phyloP scores from a whole-genome alignment of 805 yeast genomes.

The Metschnikowia vanudenii region DNA sequence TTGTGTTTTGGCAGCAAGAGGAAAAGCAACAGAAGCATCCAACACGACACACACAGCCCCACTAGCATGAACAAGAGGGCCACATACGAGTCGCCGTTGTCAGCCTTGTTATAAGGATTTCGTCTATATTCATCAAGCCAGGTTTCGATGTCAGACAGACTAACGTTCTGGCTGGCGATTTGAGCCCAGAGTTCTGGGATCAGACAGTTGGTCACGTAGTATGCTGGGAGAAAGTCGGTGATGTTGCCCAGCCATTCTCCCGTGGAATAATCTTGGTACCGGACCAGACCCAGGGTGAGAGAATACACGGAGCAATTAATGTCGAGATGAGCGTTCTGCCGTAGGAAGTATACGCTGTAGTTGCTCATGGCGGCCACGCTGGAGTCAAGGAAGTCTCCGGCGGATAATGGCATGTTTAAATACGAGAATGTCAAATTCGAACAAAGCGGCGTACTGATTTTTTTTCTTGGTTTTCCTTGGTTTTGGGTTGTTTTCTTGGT shows the following conservation, averaged over 20 bases:
- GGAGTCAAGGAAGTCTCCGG: not conserved
- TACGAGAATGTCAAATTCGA: not conserved
- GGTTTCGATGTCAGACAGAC: constrained; percentile 11
- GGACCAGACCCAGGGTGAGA: constrained; percentile 33
- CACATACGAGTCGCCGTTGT: constrained; percentile 42
- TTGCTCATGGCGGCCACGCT: constrained; percentile 16
- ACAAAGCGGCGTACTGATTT: not conserved
- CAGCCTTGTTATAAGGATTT: constrained; percentile 29
- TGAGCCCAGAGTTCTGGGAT: constrained; percentile 31
- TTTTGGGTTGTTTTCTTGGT: not conserved
- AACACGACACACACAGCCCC: constrained; percentile 57
- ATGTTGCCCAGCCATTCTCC: constrained; percentile 16
- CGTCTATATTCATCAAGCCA: constrained; percentile 14
- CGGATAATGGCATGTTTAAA: not conserved
- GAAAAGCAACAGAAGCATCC: constrained; percentile 67
- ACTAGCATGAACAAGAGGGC: constrained; percentile 52
- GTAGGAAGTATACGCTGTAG: constrained; percentile 19
- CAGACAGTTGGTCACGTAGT: constrained; percentile 49
- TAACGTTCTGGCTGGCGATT: constrained; percentile 20
- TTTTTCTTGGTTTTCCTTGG: constrained; percentile 12
- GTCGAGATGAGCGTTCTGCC: constrained; percentile 30
- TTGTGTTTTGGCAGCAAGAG: constrained; percentile 49
- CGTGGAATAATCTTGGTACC: constrained; percentile 21
- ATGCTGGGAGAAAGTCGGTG: constrained; percentile 36
- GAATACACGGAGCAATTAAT: constrained; percentile 40